Evolutionary conservation across 2,329 filamentous ascomycete genomes (phyloP), one percentile per base, ranked within the genome.

Genomic region (Aspergillus neoniger): DNA sequence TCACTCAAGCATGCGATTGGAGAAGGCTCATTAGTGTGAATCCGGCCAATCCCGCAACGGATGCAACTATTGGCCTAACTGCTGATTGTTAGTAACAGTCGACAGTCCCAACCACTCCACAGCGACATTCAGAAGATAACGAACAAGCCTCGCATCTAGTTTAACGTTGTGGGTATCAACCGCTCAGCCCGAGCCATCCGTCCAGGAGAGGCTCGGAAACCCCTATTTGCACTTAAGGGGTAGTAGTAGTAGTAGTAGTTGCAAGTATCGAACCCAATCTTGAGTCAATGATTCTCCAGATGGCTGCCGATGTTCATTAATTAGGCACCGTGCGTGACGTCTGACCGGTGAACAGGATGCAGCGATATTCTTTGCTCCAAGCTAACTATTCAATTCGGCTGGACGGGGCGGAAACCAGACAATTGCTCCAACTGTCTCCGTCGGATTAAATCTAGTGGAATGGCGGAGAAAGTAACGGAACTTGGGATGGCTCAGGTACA

Each of bases 401-500:
- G 23, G 23, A 15, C 28, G 52, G 38, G 21, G 38, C 38, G 36
- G 41, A 55, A 19, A 14, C 9, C 41, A 36, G 15, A 41, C 23
- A 19, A 28, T 19, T 21, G 10, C 28, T 17, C 25, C n/a, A 19
- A 17, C 23, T 44, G 53, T 55, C 52, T 28, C 25, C 53, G 25
- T 25, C 38, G 39, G 17, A 32, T 19, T 14, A 47, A 41, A 21
- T 12, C 19, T n/a, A 32, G 53, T 43, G 39, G 53, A 47, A 55
- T n/a, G 36, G 36, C 39, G 36, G 25, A 47, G 10, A 44, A 41
- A 30, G 17, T 14, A 44, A 32, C 47, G 47, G 47, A 50, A 19
- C 28, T 17, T 12, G 47, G 47, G 32, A 32, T 43, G 53, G 39
- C 19, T 55, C 53, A 55, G 53, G 53, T 44, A 55, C 53, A 21